Base-by-base conservation (phyloP, 1,139 yeast genomes). In the Trichomonascaceae sp. region DNA sequence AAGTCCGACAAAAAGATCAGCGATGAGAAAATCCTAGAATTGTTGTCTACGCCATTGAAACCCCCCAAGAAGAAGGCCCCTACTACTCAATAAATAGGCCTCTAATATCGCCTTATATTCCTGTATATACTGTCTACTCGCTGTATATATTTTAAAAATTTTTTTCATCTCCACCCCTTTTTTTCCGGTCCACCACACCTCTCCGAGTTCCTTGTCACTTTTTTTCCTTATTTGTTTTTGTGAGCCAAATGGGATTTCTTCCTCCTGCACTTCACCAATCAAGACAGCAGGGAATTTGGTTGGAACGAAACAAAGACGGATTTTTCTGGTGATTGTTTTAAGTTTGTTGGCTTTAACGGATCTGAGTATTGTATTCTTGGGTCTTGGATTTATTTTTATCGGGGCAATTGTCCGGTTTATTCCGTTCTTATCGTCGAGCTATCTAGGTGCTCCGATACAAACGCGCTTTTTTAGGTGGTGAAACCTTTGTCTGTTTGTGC, bases 1-100 rank as follows among this genome's bases (percentile, higher is more conserved):
- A 74, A 78, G 66, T 73, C 86, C 53, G 87, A 83, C 46, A 82
- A 84, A 74, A 73, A 71, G 65, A 72, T 85, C 55, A 70, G 75
- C 53, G 83, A 82, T 64, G 84, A 81, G 67, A 79, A 74, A 47
- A 67, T 82, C 55, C 66, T 74, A 56, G 72, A 72, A 55, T 74
- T 83, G 57, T 71, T 85, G 62, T 72, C 83, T 56, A 73, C 79
- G 58, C 83, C 90, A 47, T 77, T 82, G 66, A 76, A 77, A 70
- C 70, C 74, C 53, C 74, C 74, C 68, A 79, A 80, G 70, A 80
- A 81, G 74, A 78, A 78, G 53, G 58, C 65, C 39, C 61, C 67
- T 55, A 53, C 57, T 50, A 43, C 51, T n/a, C 8, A 36, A 36
- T 36, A 13, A 36, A 36, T 10, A n/a, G 27, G 27, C 32, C 32